A percentile compares a stretch with the other conserved stretches of the same genome.
phyloP scores from a whole-genome alignment of 2,329 filamentous ascomycete genomes.

The Septoria petroselini region DNA sequence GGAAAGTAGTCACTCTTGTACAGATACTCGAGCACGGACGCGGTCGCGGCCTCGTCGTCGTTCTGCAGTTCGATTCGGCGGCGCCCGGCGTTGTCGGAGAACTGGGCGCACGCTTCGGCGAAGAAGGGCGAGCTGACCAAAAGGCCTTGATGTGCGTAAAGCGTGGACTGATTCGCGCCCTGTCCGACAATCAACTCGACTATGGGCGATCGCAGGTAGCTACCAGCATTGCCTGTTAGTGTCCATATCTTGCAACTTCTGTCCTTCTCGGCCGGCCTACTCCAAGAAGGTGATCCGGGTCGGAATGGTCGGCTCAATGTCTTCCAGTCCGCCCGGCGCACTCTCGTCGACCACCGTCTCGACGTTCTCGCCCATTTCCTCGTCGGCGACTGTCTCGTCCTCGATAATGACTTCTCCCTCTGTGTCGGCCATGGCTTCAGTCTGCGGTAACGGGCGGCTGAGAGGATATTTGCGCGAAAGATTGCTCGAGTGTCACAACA shows the following conservation, averaged over 20 bases:
- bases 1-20: slow-evolving; percentile 89
- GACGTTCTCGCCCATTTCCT: slow-evolving; percentile 49
- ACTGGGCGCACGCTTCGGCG: slow-evolving; percentile 58
- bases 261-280: slow-evolving; percentile 33
- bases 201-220: slow-evolving; percentile 50
- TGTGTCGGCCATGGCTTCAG: slow-evolving; percentile 34
- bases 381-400: slow-evolving; percentile 43
- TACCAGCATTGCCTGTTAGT: slow-evolving; percentile 25
- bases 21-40: slow-evolving; percentile 77
- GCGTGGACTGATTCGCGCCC: slow-evolving; percentile 57
- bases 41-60: slow-evolving; percentile 70
- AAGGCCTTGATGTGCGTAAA: slow-evolving; percentile 78
- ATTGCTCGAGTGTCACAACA: too few relatives aligned
- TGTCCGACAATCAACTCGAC: slow-evolving; percentile 47
- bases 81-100: slow-evolving; percentile 55
- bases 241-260: neutral
- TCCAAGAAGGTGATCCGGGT: slow-evolving; percentile 47
- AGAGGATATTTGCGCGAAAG: too few relatives aligned
- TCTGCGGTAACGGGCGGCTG: neutral
- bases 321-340: slow-evolving; percentile 40
- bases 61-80: slow-evolving; percentile 66
- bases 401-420: slow-evolving; percentile 36
- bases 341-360: slow-evolving; percentile 36
- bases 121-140: slow-evolving; percentile 74
- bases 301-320: slow-evolving; percentile 43